Base-by-base conservation (phyloP, 306 rosid species). In the Parietaria judaica region DNA sequence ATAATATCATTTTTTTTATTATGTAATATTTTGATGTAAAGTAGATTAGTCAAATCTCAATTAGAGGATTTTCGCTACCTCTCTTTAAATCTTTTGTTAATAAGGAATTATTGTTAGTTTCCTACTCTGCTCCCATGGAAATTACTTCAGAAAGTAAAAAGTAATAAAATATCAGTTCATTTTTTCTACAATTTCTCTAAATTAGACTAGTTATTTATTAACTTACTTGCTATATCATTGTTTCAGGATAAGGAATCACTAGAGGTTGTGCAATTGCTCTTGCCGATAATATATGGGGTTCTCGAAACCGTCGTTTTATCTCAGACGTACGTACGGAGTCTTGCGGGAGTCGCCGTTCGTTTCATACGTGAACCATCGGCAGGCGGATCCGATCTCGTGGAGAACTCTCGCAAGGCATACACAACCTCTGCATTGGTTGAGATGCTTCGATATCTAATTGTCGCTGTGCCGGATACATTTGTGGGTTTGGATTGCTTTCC, bases 401-500 rank as follows among this genome's bases (percentile, higher is more conserved):
- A 86, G 65, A 88, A 92, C 74, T 92, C 96, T 35, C 74, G 94
- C 64, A 88, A 88, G 80, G 88, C 88, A 12, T 92, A 88, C 76
- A 84, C 95, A 51, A 80, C 78, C 41, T 80, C 86, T 72, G 82
- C 87, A 17, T 60, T 92, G 76, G 81, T 80, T 64, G 99, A 92
- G 81, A 86, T 88, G 96, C 90, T 92, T 59, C 94, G 86, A 9
- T 92, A 84, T 81, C 72, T 92, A 41, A 78, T 88, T 69, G 80
- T 80, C 66, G 79, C 86, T 35, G 94, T 81, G 60, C 99, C 99
- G 4, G 90, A 88, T 74, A 82, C 96, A 34, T 92, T 92, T 84
- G 99, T 88, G 36, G 84, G 94, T 66, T 69, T 92, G 80, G 94
- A 92, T 79, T 92, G 95, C 81, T 92, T 92, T 76, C 99, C 99